Evolutionary conservation across 495 filamentous ascomycete species (phyloP).

Genomic region (Diplogelasinospora grovesii): DNA sequence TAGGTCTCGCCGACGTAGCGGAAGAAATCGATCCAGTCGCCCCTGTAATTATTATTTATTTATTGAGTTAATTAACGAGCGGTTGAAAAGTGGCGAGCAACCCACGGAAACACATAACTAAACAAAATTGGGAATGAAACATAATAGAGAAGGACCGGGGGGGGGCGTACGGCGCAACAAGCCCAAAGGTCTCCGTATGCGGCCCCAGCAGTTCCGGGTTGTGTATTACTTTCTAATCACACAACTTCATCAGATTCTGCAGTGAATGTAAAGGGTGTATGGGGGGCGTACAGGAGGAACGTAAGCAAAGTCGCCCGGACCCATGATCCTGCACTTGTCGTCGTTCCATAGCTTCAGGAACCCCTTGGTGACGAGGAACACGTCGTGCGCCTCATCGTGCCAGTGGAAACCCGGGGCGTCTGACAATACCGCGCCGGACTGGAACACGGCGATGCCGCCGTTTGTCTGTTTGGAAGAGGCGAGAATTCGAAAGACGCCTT

Average conservation of each 20-base stretch:
- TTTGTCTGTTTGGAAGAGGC: slow-evolving; percentile 40
- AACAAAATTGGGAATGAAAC: too few relatives aligned
- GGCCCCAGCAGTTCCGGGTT: slow-evolving; percentile 2
- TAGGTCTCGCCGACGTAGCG: slow-evolving; percentile 43
- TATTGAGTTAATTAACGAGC: not conserved
- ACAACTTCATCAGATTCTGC: too few relatives aligned
- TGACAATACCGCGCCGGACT: slow-evolving; percentile 36
- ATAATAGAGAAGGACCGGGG: too few relatives aligned
- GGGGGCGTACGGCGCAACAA: slow-evolving; percentile 44
- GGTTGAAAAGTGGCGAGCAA: not conserved
- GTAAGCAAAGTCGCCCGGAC: slow-evolving; percentile 44
- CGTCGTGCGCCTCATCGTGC: slow-evolving; percentile 43
- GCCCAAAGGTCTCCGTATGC: slow-evolving; percentile 29
- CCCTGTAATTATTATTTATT: too few relatives aligned
- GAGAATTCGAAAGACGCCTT: slow-evolving; percentile 27
- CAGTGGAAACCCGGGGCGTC: slow-evolving; percentile 42
- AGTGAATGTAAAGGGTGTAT: too few relatives aligned
- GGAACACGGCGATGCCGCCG: slow-evolving; percentile 40
- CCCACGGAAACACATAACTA: too few relatives aligned
- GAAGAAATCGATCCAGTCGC: slow-evolving; percentile 50
- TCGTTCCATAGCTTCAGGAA: slow-evolving; percentile 43
- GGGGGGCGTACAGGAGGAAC: too few relatives aligned
- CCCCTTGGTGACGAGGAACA: slow-evolving; percentile 43
- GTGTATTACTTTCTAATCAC: slow-evolving; percentile 23
- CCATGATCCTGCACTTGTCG: slow-evolving; percentile 38